These are phyloP conservation scores for Penicillium lagena DNA, from an alignment of 495 filamentous ascomycete genomes.

Conservation along the genomic window DNA sequence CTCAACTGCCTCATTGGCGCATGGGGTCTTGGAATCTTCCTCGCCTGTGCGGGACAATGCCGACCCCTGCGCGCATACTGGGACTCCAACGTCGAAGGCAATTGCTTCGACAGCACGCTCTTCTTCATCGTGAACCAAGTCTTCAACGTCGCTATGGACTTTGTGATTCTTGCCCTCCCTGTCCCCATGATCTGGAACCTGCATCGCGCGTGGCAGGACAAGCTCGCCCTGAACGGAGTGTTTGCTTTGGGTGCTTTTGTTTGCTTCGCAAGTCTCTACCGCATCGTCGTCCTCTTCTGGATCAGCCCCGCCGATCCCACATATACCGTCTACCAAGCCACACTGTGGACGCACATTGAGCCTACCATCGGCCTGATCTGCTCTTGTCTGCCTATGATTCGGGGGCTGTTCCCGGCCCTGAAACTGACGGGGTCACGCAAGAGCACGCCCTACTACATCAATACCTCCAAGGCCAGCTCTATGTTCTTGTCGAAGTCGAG, in stretches of 20 bases:
- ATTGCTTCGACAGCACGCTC: slow-evolving; percentile 22
- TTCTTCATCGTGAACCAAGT: slow-evolving; percentile 15
- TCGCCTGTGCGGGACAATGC: slow-evolving; percentile 38
- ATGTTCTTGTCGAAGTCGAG: slow-evolving; percentile 19
- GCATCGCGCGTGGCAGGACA: slow-evolving; percentile 35
- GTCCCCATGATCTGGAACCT: slow-evolving; percentile 42
- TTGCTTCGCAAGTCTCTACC: slow-evolving; percentile 41
- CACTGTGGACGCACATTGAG: slow-evolving; percentile 54
- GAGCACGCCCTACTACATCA: slow-evolving; percentile 22
- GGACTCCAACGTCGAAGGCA: slow-evolving; percentile 27
- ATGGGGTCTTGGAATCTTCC: slow-evolving; percentile 30
- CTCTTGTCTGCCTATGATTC: slow-evolving; percentile 50
- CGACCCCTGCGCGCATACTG: slow-evolving; percentile 34
- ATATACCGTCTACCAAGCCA: slow-evolving; percentile 43
- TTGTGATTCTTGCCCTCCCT: slow-evolving; percentile 33
- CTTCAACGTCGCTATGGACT: slow-evolving; percentile 40
- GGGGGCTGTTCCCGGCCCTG: slow-evolving; percentile 42
- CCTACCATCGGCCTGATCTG: slow-evolving; percentile 50
- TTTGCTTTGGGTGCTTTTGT: slow-evolving; percentile 45
- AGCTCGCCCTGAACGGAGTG: slow-evolving; percentile 38
- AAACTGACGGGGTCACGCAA: slow-evolving; percentile 19
- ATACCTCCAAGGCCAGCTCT: slow-evolving; percentile 22
- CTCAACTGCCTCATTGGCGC: slow-evolving; percentile 27
- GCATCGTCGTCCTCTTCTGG: slow-evolving; percentile 52
- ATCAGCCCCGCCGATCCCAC: slow-evolving; percentile 39